Evolutionary conservation across 106 monocot genomes (phyloP).

Genomic region (Dioscorea dumetorum): DNA sequence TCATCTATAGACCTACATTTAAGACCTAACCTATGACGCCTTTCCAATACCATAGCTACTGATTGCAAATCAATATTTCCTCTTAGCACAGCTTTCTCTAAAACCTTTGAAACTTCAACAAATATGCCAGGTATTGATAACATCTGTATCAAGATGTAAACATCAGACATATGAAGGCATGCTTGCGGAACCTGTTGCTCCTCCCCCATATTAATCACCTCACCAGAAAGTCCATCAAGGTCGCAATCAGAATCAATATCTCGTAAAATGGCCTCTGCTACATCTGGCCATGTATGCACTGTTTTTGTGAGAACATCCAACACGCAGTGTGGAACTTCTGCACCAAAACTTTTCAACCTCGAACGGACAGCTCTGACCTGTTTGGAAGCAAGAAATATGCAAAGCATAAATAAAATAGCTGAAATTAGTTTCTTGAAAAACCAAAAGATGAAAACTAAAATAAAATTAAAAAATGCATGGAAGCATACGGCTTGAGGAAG

Average conservation of each 20-base stretch:
- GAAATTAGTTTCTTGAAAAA: background rate
- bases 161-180: conserved; percentile 60
- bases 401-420: background rate
- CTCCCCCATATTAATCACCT: conserved; percentile 29
- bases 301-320: conserved; percentile 66
- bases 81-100: conserved; percentile 55
- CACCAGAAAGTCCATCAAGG: conserved; percentile 46
- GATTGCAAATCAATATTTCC: conserved; percentile 59
- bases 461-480: background rate
- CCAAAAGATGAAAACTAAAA: background rate
- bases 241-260: conserved; percentile 81
- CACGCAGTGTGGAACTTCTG: conserved; percentile 64
- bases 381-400: background rate
- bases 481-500: conserved; percentile 73
- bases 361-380: conserved; percentile 78
- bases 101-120: conserved; percentile 75
- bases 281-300: conserved; percentile 43
- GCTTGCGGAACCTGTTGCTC: conserved; percentile 34
- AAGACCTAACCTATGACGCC: conserved; percentile 44
- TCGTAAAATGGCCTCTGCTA: conserved; percentile 64
- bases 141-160: conserved; percentile 76
- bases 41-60: conserved; percentile 76
- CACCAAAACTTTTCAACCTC: conserved; percentile 66
- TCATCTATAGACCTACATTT: conserved; percentile 33
- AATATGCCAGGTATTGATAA: conserved; percentile 58